Base-by-base conservation (phyloP, 1,284 basidiomycete genomes). In the Apiotrichum montevideense region DNA sequence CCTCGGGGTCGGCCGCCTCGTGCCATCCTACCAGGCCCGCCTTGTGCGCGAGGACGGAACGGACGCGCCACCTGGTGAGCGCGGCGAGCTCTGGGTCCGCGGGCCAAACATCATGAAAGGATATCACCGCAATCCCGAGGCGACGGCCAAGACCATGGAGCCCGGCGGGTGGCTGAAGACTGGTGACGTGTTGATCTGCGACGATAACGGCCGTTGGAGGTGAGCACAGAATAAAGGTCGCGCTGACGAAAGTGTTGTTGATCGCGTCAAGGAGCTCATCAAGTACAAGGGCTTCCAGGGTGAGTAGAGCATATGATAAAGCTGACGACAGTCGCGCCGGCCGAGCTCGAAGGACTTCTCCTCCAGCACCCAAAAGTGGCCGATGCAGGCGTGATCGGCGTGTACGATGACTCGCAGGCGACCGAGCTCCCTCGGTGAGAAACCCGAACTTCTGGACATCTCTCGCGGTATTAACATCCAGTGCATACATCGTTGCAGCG, bases 101-200 rank as follows among this genome's bases (percentile, higher is more conserved):
- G 89, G 89, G 0, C 86, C 87, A 0, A 84, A 79, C 4, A 79
- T 92, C 51, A 91, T 91, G 88, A 90, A 88, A 83, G 79, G 79
- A 4, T 82, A 82, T 65, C 74, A 78, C 65, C 85, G 85, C 66
- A 88, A 90, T 60, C 75, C 78, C 0, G 72, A 75, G 15, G 87
- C 88, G 10, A 91, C 88, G 0, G 72, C 74, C n/a, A 79, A 83
- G 7, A 75, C 84, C 1, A 87, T 92, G 64, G 89, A 86, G 0
- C 54, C 57, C 0, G 72, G 69, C 4, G 82, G 83, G 4, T 93
- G 87, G 87, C 86, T 88, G 79, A 88, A 87, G 79, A 92, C 88
- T 0, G 89, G 89, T 0, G 89, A 92, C 70, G 81, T 90, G 46
- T 85, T 81, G 0, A 73, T 81, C 11, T 71, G 81, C 6, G 86